These are phyloP conservation scores for Cercospora zeina DNA, from an alignment of 2,329 filamentous ascomycete genomes.

Conservation along the genomic window DNA sequence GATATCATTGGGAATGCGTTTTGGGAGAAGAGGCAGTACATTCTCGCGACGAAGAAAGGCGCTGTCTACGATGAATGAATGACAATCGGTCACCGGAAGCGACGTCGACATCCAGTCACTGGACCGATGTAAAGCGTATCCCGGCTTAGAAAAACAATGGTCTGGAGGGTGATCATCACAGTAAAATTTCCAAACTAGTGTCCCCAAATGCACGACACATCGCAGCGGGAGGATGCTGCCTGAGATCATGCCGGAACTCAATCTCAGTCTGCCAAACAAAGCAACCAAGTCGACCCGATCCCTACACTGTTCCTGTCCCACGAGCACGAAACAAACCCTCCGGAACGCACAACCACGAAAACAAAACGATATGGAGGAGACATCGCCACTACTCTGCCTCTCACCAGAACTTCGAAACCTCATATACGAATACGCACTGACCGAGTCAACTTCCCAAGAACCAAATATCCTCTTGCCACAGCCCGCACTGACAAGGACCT, in stretches of 20 bases:
- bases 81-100: background rate
- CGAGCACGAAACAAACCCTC: background rate
- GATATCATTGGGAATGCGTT: slow-evolving; percentile 97
- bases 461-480: background rate
- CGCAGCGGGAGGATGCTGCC: background rate
- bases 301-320: background rate
- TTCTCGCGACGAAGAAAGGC: slow-evolving; percentile 40
- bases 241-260: slow-evolving; percentile 18
- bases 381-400: slow-evolving; percentile 19
- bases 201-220: background rate
- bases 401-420: slow-evolving; percentile 23
- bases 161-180: background rate
- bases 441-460: background rate
- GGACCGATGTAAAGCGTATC: background rate
- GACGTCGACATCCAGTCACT: background rate
- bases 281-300: slow-evolving; percentile 4
- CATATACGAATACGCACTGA: slow-evolving; percentile 24
- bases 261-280: slow-evolving; percentile 5
- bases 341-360: background rate
- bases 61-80: slow-evolving; percentile 9
- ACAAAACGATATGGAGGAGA: background rate
- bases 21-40: slow-evolving; percentile 84
- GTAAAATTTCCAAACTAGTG: background rate
- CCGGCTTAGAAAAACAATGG: background rate
- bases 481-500: slow-evolving; percentile 19